Percentiles rank a stretch among this genome's conserved stretches.
Evolutionary conservation across 148 eudicot species (phyloP).

Genomic region (Silene conica): DNA sequence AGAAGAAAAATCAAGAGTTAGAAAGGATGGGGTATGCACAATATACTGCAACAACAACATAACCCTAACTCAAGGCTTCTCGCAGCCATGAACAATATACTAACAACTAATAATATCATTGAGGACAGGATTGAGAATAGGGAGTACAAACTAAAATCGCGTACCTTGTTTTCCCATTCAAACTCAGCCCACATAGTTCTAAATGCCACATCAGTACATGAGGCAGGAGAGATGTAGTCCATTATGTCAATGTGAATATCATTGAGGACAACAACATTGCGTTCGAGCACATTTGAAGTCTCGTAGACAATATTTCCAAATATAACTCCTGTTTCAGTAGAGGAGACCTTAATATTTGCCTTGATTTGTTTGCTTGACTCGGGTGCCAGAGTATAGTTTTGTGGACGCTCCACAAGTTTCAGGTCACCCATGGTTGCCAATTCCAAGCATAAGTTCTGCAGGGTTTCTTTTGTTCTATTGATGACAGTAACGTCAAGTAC

Average conservation of each 20-base stretch:
- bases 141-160: background rate
- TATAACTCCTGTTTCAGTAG: slow-evolving; percentile 92
- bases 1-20: background rate
- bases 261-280: slow-evolving; percentile 88
- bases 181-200: slow-evolving; percentile 98
- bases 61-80: too few species aligned
- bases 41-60: background rate
- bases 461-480: slow-evolving; percentile 87
- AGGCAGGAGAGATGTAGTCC: slow-evolving; percentile 96
- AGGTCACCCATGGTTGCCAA: slow-evolving; percentile 99
- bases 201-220: slow-evolving; percentile 83
- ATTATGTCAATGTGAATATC: slow-evolving; percentile 98
- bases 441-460: slow-evolving; percentile 93
- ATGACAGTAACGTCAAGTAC: slow-evolving; percentile 94
- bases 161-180: slow-evolving; percentile 99
- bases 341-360: slow-evolving; percentile 93
- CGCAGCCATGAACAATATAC: background rate
- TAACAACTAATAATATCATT: too few species aligned
- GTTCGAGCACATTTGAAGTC: slow-evolving; percentile 88
- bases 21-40: background rate
- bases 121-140: background rate
- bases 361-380: slow-evolving; percentile 91
- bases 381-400: slow-evolving; percentile 90
- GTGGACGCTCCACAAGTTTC: slow-evolving; percentile 96
- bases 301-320: slow-evolving; percentile 95